Evolutionary conservation across 1,284 basidiomycete species (phyloP).

Genomic region (Leccinum subrobustum): DNA sequence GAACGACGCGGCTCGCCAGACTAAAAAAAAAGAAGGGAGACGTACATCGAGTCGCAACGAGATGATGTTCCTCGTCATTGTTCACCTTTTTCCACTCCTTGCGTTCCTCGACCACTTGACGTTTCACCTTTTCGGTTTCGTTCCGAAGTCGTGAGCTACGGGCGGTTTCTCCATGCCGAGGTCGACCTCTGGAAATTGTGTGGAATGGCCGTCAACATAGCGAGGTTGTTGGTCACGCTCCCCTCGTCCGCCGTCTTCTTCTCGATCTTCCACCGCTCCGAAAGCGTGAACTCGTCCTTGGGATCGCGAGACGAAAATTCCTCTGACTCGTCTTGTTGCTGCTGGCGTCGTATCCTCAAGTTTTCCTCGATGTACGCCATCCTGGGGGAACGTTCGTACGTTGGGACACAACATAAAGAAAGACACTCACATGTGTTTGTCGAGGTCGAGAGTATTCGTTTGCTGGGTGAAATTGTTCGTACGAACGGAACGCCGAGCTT

Average conservation of each 20-base stretch:
- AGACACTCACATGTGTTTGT: slow-evolving; percentile 88
- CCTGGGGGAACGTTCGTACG: slow-evolving; percentile 46
- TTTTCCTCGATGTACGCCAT: slow-evolving; percentile 98
- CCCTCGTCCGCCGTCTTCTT: slow-evolving; percentile 76
- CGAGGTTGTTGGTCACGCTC: slow-evolving; percentile 86
- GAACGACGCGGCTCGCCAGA: background rate
- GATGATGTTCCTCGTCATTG: slow-evolving; percentile 68
- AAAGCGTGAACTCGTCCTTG: slow-evolving; percentile 81
- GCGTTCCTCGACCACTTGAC: slow-evolving; percentile 74
- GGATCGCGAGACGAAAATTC: slow-evolving; percentile 43
- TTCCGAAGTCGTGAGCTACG: slow-evolving; percentile 86
- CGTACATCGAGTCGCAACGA: slow-evolving; percentile 83
- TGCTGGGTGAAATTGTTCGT: slow-evolving; percentile 96
- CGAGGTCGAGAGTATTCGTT: slow-evolving; percentile 93
- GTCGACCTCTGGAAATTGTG: no score
- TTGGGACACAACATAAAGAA: no score
- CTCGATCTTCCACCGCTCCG: no score
- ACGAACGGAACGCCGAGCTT: slow-evolving; percentile 73
- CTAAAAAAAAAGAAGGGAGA: slow-evolving; percentile 7
- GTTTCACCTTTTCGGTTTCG: slow-evolving; percentile 94
- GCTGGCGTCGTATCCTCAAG: slow-evolving; percentile 74
- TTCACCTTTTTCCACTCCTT: slow-evolving; percentile 54
- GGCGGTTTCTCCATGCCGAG: slow-evolving; percentile 86
- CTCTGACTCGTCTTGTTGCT: slow-evolving; percentile 48
- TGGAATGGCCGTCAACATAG: slow-evolving; percentile 95